Evolutionary conservation across 2,329 filamentous ascomycete genomes (phyloP).

Genomic region (Leptographium wingfieldii): DNA sequence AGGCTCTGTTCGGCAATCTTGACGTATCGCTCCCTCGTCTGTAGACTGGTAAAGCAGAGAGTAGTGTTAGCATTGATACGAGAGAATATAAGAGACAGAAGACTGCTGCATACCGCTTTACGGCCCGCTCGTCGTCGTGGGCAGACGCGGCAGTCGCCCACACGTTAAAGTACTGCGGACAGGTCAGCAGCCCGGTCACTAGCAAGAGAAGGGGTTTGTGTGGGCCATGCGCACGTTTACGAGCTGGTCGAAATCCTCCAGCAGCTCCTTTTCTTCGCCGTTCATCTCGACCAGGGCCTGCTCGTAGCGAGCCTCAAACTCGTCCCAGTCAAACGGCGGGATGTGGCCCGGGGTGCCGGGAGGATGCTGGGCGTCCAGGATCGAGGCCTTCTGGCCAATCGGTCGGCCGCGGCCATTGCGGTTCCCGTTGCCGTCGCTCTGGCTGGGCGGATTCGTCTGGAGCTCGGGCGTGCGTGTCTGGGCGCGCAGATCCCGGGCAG

Average conservation of each 20-base stretch:
- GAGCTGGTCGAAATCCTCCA: constrained; percentile 55
- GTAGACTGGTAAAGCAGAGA: constrained; percentile 40
- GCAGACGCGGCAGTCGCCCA: constrained; percentile 64
- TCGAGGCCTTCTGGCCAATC: not conserved
- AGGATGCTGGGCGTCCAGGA: constrained; percentile 20
- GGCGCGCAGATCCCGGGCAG: constrained; percentile 3
- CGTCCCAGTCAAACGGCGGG: constrained; percentile 58
- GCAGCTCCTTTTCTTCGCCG: constrained; percentile 49
- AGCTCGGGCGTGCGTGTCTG: constrained; percentile 26
- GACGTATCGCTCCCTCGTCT: constrained; percentile 67
- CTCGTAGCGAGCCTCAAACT: constrained; percentile 60
- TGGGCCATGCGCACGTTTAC: constrained; percentile 37
- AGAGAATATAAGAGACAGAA: not conserved
- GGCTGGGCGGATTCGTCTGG: constrained; percentile 7
- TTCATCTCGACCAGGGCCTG: constrained; percentile 50
- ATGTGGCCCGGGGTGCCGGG: constrained; percentile 41
- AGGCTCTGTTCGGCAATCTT: constrained; percentile 60
- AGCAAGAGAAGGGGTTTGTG: not conserved
- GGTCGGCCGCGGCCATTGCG: constrained; percentile 17
- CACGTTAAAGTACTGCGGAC: constrained; percentile 55
- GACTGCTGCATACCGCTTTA: constrained; percentile 48
- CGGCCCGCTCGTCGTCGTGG: constrained; percentile 64
- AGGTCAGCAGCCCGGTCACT: not conserved
- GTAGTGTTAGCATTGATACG: not conserved
- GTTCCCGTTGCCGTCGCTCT: constrained; percentile 6